Evolutionary conservation across 176 grass and related monocot species (phyloP).

Genomic region (Musa troglodytarum): DNA sequence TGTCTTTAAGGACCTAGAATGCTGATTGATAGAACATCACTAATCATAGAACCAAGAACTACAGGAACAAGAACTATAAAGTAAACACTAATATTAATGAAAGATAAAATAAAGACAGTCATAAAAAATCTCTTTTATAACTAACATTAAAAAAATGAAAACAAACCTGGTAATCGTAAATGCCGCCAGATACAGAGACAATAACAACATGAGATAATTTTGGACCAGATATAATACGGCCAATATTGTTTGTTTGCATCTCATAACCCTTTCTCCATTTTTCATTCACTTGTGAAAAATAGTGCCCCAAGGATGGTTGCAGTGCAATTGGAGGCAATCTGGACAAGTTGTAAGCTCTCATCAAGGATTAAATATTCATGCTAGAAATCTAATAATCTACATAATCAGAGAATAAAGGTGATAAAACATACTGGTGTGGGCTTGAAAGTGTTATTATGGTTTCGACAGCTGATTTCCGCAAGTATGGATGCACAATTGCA

Average conservation of each 20-base stretch:
- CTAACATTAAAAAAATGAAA: constrained; percentile 16
- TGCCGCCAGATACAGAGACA: constrained; percentile 75
- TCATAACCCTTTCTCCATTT: constrained; percentile 89
- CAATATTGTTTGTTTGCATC: constrained; percentile 27
- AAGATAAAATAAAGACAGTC: constrained; percentile 7
- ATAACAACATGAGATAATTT: constrained; percentile 78
- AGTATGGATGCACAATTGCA: constrained; percentile 59
- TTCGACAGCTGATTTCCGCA: constrained; percentile 66
- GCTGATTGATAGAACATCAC: not conserved
- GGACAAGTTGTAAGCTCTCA: constrained; percentile 21
- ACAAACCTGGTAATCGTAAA: constrained; percentile 93
- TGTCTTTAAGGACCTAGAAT: not conserved
- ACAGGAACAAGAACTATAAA: not conserved
- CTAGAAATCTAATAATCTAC: not conserved
- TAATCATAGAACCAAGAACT: not conserved
- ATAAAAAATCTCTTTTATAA: not conserved
- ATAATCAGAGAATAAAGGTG: constrained; percentile 6
- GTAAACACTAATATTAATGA: not conserved
- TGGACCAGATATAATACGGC: constrained; percentile 21
- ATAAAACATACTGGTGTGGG: constrained; percentile 71
- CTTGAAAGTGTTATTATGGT: constrained; percentile 96
- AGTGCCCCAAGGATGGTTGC: constrained; percentile 86
- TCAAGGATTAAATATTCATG: not conserved
- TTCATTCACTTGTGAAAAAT: constrained; percentile 83
- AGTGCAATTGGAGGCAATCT: constrained; percentile 91